These are phyloP conservation scores for Sugiyamaella mastotermitis DNA, from an alignment of 805 yeast genomes.

Conservation along the genomic window DNA sequence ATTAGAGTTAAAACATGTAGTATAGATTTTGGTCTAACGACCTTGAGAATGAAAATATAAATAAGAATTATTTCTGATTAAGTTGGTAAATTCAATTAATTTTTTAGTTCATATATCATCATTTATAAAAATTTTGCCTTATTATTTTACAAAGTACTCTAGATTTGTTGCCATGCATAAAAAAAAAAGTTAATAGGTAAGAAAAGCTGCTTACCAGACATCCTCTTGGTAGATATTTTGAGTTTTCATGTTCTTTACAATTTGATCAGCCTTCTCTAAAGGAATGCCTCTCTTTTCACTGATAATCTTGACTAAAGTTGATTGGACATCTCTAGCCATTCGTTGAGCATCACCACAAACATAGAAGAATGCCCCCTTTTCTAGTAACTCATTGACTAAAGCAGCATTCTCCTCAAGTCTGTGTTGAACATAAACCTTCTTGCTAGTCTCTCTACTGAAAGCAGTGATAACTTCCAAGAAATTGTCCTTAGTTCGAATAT, in stretches of 20 bases:
- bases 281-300: slow-evolving; percentile 56
- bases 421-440: slow-evolving; percentile 81
- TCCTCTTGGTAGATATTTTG: slow-evolving; percentile 94
- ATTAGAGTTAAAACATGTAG: no score
- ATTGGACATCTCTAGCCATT: slow-evolving; percentile 93
- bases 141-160: no score
- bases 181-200: no score
- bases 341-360: slow-evolving; percentile 96
- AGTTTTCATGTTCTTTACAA: slow-evolving; percentile 71
- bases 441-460: slow-evolving; percentile 68
- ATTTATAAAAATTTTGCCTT: no score
- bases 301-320: slow-evolving; percentile 58
- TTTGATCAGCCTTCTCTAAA: slow-evolving; percentile 64
- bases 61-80: no score
- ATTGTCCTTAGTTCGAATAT: slow-evolving; percentile 16
- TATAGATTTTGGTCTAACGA: no score
- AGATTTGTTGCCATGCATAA: no score
- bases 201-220: slow-evolving; percentile 62
- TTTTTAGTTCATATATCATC: no score
- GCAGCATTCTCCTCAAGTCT: slow-evolving; percentile 46
- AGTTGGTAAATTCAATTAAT: no score
- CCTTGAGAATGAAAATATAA: no score
- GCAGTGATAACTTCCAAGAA: slow-evolving; percentile 63
- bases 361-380: slow-evolving; percentile 76
- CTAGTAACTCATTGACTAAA: slow-evolving; percentile 46